A percentile compares a stretch with the other conserved stretches of the same genome.
Evolutionary conservation across 352 stramenopile species (phyloP).

Genomic region (Pythium graminicola): DNA sequence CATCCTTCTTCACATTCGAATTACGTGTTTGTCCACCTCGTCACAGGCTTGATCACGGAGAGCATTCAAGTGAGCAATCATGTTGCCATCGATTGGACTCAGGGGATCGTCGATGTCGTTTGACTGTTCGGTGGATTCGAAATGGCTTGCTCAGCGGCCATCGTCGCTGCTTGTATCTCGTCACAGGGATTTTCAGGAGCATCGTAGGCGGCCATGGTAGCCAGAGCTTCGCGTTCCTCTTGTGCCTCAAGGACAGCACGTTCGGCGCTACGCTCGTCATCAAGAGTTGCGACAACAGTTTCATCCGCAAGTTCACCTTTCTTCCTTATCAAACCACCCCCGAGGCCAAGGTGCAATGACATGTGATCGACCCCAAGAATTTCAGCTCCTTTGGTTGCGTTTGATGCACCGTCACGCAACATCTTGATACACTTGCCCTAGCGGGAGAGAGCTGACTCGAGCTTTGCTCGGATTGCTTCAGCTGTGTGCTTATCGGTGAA

Average conservation of each 20-base stretch:
- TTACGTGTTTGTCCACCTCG: background rate
- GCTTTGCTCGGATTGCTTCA: background rate
- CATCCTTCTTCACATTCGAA: too few species aligned
- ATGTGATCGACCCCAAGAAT: slow-evolving; percentile 1
- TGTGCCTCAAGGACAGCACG: background rate
- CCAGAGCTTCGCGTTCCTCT: background rate
- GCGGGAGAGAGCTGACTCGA: background rate
- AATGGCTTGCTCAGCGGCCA: background rate
- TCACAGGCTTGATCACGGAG: background rate
- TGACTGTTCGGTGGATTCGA: too few species aligned
- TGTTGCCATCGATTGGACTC: background rate
- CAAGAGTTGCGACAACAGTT: background rate
- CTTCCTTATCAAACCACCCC: background rate
- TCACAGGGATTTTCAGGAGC: background rate
- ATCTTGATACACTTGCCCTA: slow-evolving; percentile 5
- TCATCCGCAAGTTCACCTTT: background rate
- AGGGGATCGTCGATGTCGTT: too few species aligned
- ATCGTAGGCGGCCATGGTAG: background rate
- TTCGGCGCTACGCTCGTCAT: background rate
- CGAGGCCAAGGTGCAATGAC: slow-evolving; percentile 12
- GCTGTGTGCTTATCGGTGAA: slow-evolving; percentile 9
- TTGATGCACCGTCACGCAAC: slow-evolving; percentile 9
- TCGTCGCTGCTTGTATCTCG: background rate
- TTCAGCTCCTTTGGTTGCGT: background rate
- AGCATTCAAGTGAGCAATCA: background rate